Evolutionary conservation across 371 early-diverging fungal species (phyloP), one percentile per base, ranked within the genome.

Genomic region (Mucor saturninus): DNA sequence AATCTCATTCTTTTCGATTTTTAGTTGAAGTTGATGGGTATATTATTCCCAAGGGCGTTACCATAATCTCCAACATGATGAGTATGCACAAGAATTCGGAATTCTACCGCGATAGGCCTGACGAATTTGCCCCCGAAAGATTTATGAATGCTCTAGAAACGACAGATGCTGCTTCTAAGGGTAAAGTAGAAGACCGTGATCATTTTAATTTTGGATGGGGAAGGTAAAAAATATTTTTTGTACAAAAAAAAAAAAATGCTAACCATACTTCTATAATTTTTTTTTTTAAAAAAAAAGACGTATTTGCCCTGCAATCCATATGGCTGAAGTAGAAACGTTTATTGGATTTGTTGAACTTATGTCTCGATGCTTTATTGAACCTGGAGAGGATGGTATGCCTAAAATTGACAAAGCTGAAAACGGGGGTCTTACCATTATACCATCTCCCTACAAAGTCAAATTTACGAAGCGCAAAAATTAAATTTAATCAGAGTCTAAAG

Each of bases 181-280:
- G 56, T 13, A 57, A 46, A 39, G 13, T 62, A 7, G 58, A 55
- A 21, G 48, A 53, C 15, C 31, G 67, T 5, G 62, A 67, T 45
- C 57, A 52, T 13, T 67, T 56, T 58, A 48, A 35, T 4, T 67
- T 67, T 62, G 67, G 67, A 6, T 67, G 67, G 67, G 67, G 62
- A 56, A 61, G 67, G 56, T 56, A 56, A 21, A 21, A 21, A 21
- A 21, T 21, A 21, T 21, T 21, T 31, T 28, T 15, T 39, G 5
- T 1, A 21, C 21, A 21, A 21, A 21, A 21, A 21, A 21, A 21
- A 21, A 21, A 1, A 21, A 21, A 21, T 21, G 21, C 21, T 21
- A 21, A 21, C 21, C 21, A 1, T 21, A 21, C 21, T 21, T 1
- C 21, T 21, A n/a, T 21, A 21, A 21, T 8, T 37, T 53, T 2